Evolutionary conservation across 495 filamentous ascomycete species (phyloP), one percentile per base, ranked within the genome.

Genomic region (Paragyromitra xinjiangensis): DNA sequence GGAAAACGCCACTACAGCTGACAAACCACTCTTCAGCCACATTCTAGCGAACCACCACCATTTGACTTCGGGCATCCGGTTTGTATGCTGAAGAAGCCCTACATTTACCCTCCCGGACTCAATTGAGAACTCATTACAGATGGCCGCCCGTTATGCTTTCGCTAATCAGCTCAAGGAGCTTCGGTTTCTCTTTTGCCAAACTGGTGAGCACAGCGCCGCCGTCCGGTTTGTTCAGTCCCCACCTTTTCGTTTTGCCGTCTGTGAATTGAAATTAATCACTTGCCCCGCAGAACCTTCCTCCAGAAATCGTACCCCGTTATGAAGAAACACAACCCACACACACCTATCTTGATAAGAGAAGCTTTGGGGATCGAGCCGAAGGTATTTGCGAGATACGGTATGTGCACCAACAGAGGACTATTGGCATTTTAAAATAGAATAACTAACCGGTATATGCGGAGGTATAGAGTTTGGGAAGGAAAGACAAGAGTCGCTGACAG

Each of bases 321-420:
- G 95, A 99, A 99, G 89, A 96, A 97, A 88, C 91, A 95, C 87
- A 98, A 99, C 86, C 95, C 95, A 9, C 85, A 93, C 84, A 97
- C 89, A 53, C 95, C 95, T 62, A 98, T 99, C 85, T 86, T 99
- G 87, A 88, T 99, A 64, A 92, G 95, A 78, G 96, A 99, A 85
- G 95, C 96, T 42, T 83, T 88, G 64, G 93, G 91, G 75, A 92
- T 90, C 53, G 85, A 92, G 82, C 95, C 95, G 53, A 91, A 88
- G 81, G 91, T 99, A 56, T 98, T 91, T 84, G 94, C 96, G 75
- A 87, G 95, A 90, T 99, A 95, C 82, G 94, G 94, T 97, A 84
- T 78, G 92, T 87, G 39, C 40, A 40, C 24, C 9, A 34, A 45
- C 9, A 12, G 44, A n/a, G 37, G 14, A 64, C 11, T 22, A 69